Evolutionary conservation across 208 protist genomes (phyloP).

Genomic region (Acanthamoeba sp.): DNA sequence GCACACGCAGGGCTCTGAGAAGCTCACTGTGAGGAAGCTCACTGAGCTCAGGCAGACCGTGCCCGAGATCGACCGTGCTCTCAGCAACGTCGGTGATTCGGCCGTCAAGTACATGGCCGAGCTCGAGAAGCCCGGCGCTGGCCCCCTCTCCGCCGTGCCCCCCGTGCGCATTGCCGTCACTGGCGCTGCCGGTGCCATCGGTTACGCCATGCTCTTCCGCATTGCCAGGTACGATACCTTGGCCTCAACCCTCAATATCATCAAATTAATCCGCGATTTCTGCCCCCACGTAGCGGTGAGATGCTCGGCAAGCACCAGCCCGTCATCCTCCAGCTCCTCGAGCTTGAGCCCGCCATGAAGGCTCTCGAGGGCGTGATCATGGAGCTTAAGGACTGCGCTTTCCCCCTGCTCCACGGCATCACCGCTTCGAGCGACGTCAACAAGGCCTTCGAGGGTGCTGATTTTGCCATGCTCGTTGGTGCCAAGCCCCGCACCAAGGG

Average conservation of each 20-base stretch:
- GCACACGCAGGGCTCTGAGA: neutral
- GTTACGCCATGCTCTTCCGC: conserved; percentile 94
- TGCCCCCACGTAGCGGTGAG: conserved; percentile 85
- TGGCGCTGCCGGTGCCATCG: conserved; percentile 97
- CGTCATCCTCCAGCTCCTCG: conserved; percentile 95
- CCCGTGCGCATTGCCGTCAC: conserved; percentile 92
- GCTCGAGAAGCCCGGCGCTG: conserved; percentile 40
- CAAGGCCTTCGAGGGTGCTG: conserved; percentile 92
- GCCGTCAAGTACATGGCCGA: conserved; percentile 66
- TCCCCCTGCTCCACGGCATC: conserved; percentile 91
- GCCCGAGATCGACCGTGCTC: conserved; percentile 24
- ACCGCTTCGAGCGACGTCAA: conserved; percentile 87
- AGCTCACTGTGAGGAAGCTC: conserved; percentile 65
- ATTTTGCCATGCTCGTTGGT: conserved; percentile 93
- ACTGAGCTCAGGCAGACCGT: conserved; percentile 28
- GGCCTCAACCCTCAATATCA: no score
- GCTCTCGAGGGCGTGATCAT: conserved; percentile 92
- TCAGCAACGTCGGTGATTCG: conserved; percentile 39
- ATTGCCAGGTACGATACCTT: conserved; percentile 89
- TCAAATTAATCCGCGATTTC: neutral
- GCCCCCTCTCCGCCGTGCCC: neutral
- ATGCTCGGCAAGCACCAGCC: conserved; percentile 93
- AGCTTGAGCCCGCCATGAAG: conserved; percentile 91
- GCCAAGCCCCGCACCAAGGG: conserved; percentile 89
- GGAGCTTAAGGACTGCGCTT: conserved; percentile 96